Evolutionary conservation across 768 basidiomycete genomes (phyloP), one percentile per base, ranked within the genome.

Genomic region (Bullera alba): DNA sequence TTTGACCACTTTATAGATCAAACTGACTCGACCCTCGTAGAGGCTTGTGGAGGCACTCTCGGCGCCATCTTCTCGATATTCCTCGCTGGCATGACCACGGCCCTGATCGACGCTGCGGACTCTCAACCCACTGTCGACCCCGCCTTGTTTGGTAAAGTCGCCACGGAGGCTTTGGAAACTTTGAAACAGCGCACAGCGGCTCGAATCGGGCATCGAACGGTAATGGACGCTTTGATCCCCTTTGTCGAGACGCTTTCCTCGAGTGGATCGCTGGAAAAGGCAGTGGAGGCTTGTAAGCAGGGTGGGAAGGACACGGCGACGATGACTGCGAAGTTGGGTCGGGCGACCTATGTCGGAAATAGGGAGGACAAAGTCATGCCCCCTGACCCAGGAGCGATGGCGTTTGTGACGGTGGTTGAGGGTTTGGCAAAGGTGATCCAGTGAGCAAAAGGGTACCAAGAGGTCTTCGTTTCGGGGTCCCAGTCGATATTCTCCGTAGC

Each of bases 161-260:
- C 57, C 15, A 30, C 58, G 7, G 48, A 48, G 26, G 61, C 50
- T 29, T 56, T 69, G 22, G 67, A 69, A 25, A 61, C 57, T 7
- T 50, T 69, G 15, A 59, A 69, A 54, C 63, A 66, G 48, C 61
- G 64, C 8, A 70, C 69, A 41, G 60, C 66, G 1, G 69, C 69
- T 7, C 48, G 69, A n/a, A 52, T 60, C 3, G 69, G 69, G 19
- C 69, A 70, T 47, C 57, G 69, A 36, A 70, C 69, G 42, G 62
- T 70, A 25, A 70, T 70, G 69, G 69, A 70, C 49, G 58, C 69
- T n/a, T 45, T 70, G 21, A 70, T 70, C 29, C 69, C 69, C 8
- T 70, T 70, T 48, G 66, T 56, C 19, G 66, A 70, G 28, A 55
- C 59, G 3, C 46, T 70, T 12, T 51, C 63, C 4, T 15, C 27